A percentile compares a stretch with the other conserved stretches of the same genome.
phyloP scores from a whole-genome alignment of 1,139 yeast genomes.

The Zygoascus hellenicus region DNA sequence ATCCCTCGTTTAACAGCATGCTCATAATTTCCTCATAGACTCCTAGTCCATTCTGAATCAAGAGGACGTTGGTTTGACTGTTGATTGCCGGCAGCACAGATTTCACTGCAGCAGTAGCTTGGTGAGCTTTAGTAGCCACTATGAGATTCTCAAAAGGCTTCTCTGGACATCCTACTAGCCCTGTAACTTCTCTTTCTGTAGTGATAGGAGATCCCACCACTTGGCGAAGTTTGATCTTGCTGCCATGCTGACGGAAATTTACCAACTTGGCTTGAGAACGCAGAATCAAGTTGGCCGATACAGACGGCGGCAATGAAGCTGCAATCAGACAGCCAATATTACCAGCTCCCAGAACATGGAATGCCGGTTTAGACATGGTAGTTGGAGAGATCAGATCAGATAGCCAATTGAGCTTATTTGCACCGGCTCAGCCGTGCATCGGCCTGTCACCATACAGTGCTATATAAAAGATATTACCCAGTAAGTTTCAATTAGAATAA shows the following conservation, averaged over 20 bases:
- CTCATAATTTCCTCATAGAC: conserved; percentile 48
- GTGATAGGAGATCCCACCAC: conserved; percentile 14
- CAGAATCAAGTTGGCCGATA: conserved; percentile 41
- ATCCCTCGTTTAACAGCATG: conserved; percentile 30
- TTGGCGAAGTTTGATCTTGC: conserved; percentile 28
- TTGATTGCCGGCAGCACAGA: conserved; percentile 41
- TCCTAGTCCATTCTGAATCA: conserved; percentile 81
- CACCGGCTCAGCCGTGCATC: not conserved
- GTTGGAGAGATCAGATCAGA: not conserved
- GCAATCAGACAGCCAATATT: conserved; percentile 37
- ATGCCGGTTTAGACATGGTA: conserved; percentile 3
- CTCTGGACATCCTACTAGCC: conserved; percentile 2
- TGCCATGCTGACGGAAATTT: conserved; percentile 24
- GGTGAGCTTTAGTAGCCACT: conserved; percentile 60
- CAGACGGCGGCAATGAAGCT: conserved; percentile 33
- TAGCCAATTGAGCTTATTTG: not conserved
- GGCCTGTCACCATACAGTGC: no score
- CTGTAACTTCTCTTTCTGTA: conserved; percentile 17
- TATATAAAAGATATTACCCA: no score
- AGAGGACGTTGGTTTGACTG: conserved; percentile 47
- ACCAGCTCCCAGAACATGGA: conserved; percentile 37
- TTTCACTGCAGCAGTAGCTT: conserved; percentile 43
- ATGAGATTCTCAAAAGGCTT: conserved; percentile 42
- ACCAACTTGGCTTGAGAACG: conserved; percentile 19
- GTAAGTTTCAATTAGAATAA: no score